Evolutionary conservation across 805 yeast genomes (phyloP).

Genomic region (Ogataea naganishii): DNA sequence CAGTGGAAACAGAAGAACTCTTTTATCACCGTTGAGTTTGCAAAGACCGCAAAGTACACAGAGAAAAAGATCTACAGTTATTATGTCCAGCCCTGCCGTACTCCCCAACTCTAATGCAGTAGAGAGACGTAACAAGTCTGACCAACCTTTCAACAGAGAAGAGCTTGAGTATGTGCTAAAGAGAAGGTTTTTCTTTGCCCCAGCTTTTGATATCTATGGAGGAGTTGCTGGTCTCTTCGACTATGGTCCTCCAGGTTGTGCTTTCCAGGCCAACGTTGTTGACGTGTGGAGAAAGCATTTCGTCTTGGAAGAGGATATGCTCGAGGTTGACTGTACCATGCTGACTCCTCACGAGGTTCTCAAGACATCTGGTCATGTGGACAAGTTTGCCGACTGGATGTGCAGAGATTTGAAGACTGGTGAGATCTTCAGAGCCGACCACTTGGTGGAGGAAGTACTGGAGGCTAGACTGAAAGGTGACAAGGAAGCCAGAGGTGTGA

Average conservation of each 20-base stretch:
- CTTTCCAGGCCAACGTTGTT: constrained; percentile 89
- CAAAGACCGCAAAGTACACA: too few relatives aligned
- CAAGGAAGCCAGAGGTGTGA: constrained; percentile 89
- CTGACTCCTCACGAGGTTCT: constrained; percentile 95
- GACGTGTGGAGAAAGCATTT: constrained; percentile 98
- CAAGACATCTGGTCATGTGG: constrained; percentile 99
- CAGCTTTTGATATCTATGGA: constrained; percentile 95
- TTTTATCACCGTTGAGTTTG: too few relatives aligned
- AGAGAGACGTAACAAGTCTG: too few relatives aligned
- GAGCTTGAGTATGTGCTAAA: constrained; percentile 82
- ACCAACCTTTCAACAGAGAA: constrained; percentile 77
- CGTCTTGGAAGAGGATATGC: constrained; percentile 95
- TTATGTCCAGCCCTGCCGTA: too few relatives aligned
- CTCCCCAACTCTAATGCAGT: too few relatives aligned
- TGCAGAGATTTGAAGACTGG: constrained; percentile 92
- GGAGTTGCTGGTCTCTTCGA: constrained; percentile 98
- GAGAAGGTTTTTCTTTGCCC: constrained; percentile 95
- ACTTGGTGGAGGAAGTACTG: constrained; percentile 93
- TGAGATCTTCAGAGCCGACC: constrained; percentile 98
- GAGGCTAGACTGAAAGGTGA: constrained; percentile 96
- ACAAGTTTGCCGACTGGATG: constrained; percentile 99
- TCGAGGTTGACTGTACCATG: constrained; percentile 97
- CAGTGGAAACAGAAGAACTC: too few relatives aligned
- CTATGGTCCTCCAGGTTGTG: constrained; percentile 99
- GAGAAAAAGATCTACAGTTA: too few relatives aligned